phyloP scores from a whole-genome alignment of 1,284 basidiomycete genomes.

The Cryptococcus sp. region DNA sequence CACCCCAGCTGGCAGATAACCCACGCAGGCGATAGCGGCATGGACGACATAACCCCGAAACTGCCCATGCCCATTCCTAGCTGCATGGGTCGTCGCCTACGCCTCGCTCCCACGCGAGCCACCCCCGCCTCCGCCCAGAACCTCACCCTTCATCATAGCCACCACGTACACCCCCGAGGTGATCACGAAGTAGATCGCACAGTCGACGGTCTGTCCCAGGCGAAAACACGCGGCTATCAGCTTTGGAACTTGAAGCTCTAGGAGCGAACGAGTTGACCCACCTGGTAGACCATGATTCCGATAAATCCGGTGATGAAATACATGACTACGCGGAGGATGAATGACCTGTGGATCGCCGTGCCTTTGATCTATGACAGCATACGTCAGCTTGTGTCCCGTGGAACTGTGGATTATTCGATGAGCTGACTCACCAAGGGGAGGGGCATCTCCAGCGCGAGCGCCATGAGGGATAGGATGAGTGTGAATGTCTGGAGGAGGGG shows the following conservation, averaged over 20 bases:
- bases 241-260: not conserved
- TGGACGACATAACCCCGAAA: too few species aligned
- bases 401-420: not conserved
- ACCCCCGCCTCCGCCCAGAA: slow-evolving; percentile 2
- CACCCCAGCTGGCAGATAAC: too few species aligned
- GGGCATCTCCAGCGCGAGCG: slow-evolving; percentile 61
- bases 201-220: slow-evolving; percentile 22
- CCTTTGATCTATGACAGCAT: slow-evolving; percentile 52
- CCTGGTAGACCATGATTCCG: slow-evolving; percentile 74
- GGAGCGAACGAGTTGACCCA: slow-evolving; percentile 39
- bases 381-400: not conserved
- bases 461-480: slow-evolving; percentile 59
- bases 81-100: not conserved
- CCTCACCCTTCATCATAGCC: slow-evolving; percentile 20
- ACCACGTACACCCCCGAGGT: slow-evolving; percentile 20
- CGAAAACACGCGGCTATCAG: too few species aligned
- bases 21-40: too few species aligned
- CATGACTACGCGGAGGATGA: slow-evolving; percentile 61
- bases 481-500: slow-evolving; percentile 67
- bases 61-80: too few species aligned
- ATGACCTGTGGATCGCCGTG: slow-evolving; percentile 61
- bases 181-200: slow-evolving; percentile 29
- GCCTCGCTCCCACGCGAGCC: not conserved
- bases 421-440: slow-evolving; percentile 19
- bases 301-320: slow-evolving; percentile 64